Base-by-base conservation (phyloP, 352 stramenopile genomes). In the Blastocystis sp. region DNA sequence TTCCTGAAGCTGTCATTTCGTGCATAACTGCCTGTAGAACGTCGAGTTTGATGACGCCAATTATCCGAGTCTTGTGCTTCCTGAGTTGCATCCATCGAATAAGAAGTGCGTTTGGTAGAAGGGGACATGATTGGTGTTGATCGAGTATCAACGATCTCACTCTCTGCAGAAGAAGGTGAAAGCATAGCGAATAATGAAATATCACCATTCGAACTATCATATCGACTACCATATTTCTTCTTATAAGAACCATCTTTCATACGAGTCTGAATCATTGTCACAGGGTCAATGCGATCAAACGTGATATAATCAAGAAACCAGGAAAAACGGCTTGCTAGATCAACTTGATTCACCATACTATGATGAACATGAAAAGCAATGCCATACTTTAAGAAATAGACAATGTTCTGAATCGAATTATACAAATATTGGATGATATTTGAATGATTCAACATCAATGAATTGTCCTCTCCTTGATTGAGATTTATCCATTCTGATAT, bases 401-500 rank as follows among this genome's bases (percentile, higher is more conserved):
- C 48, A 40, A 84, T 68, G n/a, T 84, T 56, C 24, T 84, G 27
- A 35, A 84, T 84, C 5, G 40, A 48, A 27, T 33, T 42, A 30
- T 84, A 84, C 6, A 84, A 56, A 37, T 66, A 84, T n/a, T 84
- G 48, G 15, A 66, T 30, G 0, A 68, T 42, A 24, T 66, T n/a
- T 4, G 73, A 37, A 37, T 84, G 37, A 11, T 68, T 24, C 1
- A 30, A 0, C 5, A 68, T 35, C 13, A 66, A 66, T 54, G 30
- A 15, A 11, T 84, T 62, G 2, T 48, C 13, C 22, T 84, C 30
- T 9, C 27, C 13, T 15, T 60, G 42, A 22, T 27, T 68, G 53
- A 53, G 30, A 37, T 64, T 84, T 19, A 84, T 84, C 73, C 73
- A 84, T 57, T 84, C 73, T 6, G 73, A 84, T 22, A 84, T 60